Base-by-base conservation (phyloP, 148 eudicot species). In the Silene conica region DNA sequence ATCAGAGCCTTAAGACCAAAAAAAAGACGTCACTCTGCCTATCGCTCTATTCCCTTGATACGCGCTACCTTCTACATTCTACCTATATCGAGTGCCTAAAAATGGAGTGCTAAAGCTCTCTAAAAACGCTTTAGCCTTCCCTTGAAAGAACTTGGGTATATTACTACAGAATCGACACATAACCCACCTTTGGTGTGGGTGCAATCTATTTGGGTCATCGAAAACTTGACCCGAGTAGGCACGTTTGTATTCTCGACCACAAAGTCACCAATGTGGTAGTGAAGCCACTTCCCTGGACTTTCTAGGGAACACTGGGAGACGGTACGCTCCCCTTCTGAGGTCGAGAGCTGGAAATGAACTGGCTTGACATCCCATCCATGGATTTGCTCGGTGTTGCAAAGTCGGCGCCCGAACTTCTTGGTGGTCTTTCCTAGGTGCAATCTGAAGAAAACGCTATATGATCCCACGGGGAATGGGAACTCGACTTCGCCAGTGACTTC, bases 131-230 rank as follows among this genome's bases (percentile, higher is more conserved):
- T 83, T 79, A 88, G 84, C 80, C 92, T 82, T 82, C 77, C 87
- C 72, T 69, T 80, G 58, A 87, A 80, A 74, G 74, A 80, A 15
- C 82, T 73, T 5, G 97, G 97, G 82, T 78, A 87, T 62, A 91
- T 84, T 15, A 80, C 80, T 56, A 87, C 93, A 67, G 97, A 87
- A 73, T 89, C 97, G 23, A 91, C 72, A 78, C 87, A 86, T 1
- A 91, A 77, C 57, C 97, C 97, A 34, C 93, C 93, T 87, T 91
- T 91, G 14, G 86, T 87, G 71, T 91, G 97, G 0, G 97, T 91
- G 78, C 97, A 91, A 74, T 91, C 97, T 34, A 91, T 91, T 52
- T 91, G 97, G 19, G 88, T 87, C 97, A 91, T 91, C 0, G 93
- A 91, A 63, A 87, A 87, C 74, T 85, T 87, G 46, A 91, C 70